Percentiles rank a stretch among this genome's conserved stretches.
Evolutionary conservation across 306 rosid genomes (phyloP).

Genomic region (Macrotyloma uniflorum): DNA sequence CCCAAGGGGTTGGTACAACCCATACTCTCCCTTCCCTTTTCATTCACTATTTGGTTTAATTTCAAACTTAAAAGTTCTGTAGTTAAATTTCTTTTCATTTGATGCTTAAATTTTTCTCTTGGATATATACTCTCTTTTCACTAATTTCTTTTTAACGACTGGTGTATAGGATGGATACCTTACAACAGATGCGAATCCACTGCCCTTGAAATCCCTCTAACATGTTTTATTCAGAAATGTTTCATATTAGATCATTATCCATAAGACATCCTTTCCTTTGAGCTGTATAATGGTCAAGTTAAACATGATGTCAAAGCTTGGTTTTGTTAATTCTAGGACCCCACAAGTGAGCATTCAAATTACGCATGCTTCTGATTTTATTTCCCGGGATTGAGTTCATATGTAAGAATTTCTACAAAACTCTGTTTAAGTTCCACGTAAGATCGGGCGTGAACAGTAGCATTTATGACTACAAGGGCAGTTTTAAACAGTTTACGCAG

Average conservation of each 20-base stretch:
- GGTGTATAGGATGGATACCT: not conserved
- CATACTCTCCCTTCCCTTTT: not conserved
- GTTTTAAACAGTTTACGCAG: not conserved
- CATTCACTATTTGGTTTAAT: not conserved
- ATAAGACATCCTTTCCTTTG: not conserved
- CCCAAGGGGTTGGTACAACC: not conserved
- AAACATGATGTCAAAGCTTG: not conserved
- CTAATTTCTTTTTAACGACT: not conserved
- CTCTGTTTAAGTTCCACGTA: not conserved
- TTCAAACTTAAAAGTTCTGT: not conserved
- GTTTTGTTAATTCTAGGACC: not conserved
- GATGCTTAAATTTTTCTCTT: not conserved
- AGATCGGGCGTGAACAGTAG: conserved; percentile 7
- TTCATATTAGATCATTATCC: not conserved
- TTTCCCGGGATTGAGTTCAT: not conserved
- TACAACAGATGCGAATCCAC: not conserved
- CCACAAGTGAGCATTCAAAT: not conserved
- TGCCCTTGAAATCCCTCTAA: not conserved
- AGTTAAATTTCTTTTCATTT: not conserved
- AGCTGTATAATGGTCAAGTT: not conserved
- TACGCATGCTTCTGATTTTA: conserved; percentile 1
- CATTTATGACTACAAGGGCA: not conserved
- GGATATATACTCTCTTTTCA: not conserved
- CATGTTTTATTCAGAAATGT: not conserved
- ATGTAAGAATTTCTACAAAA: not conserved